phyloP scores from a whole-genome alignment of 73 alveolate species.

The Effrenium voratum region DNA sequence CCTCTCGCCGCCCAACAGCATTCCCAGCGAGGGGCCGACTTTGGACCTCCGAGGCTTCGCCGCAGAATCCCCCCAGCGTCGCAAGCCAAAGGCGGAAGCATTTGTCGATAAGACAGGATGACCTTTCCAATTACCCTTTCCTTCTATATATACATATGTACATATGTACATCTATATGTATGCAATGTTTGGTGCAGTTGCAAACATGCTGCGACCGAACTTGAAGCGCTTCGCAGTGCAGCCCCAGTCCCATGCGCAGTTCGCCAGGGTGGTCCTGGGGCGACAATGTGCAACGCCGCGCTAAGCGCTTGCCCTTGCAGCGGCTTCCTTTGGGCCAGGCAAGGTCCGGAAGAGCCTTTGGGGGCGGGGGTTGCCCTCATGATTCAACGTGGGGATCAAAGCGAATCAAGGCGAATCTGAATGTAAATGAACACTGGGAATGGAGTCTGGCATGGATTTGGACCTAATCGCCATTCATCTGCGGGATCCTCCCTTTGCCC shows the following conservation, averaged over 20 bases:
- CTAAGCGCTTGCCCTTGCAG: conserved; percentile 85
- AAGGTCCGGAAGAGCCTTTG: too few species aligned
- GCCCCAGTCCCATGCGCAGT: not conserved
- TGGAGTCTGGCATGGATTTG: too few species aligned
- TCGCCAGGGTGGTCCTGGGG: conserved; percentile 81
- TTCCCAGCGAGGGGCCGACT: conserved; percentile 65
- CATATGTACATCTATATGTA: not conserved
- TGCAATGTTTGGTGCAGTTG: not conserved
- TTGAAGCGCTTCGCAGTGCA: too few species aligned
- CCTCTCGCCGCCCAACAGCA: conserved; percentile 65
- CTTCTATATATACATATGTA: not conserved
- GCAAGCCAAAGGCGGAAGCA: not conserved
- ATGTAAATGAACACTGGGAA: too few species aligned
- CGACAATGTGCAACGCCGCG: conserved; percentile 77
- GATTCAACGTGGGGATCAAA: too few species aligned
- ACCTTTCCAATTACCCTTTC: not conserved
- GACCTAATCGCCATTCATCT: too few species aligned
- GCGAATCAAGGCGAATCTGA: too few species aligned
- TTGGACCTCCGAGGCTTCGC: conserved; percentile 44
- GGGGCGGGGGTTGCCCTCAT: too few species aligned
- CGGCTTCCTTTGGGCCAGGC: conserved; percentile 49
- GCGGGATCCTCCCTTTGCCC: too few species aligned
- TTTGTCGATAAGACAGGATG: not conserved
- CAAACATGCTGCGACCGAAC: not conserved
- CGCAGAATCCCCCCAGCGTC: not conserved